A percentile compares a stretch with the other conserved stretches of the same genome.
Conservation (phyloP, 805 yeast species). For the Millerozyma acaciae region DNA sequence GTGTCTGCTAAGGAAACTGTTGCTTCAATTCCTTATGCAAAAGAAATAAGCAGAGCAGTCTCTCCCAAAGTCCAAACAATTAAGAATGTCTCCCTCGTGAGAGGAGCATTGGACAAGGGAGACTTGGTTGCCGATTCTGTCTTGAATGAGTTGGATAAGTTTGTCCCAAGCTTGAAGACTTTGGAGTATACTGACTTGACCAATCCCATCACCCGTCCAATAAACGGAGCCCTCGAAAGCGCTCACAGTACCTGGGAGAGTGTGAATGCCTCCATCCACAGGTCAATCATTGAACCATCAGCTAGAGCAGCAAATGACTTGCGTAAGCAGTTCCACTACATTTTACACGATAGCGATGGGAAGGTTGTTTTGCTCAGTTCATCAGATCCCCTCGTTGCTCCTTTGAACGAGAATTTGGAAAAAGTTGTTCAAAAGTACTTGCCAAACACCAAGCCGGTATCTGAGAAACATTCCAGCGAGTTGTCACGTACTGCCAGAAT, state of each 20-base stretch:
- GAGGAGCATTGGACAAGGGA: conserved; percentile 50
- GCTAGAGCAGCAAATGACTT: conserved; percentile 43
- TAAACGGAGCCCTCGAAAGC: conserved; percentile 28
- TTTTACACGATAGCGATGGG: conserved; percentile 55
- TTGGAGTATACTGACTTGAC: conserved; percentile 47
- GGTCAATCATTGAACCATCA: conserved; percentile 42
- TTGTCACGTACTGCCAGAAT: conserved; percentile 48
- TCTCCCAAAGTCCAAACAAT: conserved; percentile 22
- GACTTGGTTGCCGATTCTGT: conserved; percentile 47
- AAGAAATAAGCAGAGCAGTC: conserved; percentile 25
- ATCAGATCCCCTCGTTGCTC: conserved; percentile 58
- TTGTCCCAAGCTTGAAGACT: conserved; percentile 58
- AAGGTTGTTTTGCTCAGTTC: conserved; percentile 60
- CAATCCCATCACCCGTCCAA: conserved; percentile 50
- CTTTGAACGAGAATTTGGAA: conserved; percentile 55
- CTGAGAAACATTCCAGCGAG: conserved; percentile 52
- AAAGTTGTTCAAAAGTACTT: conserved; percentile 39
- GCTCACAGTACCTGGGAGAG: conserved; percentile 7
- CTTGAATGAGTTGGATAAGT: conserved; percentile 54
- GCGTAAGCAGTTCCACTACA: conserved; percentile 49
- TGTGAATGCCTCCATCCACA: conserved; percentile 9
- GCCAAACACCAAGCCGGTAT: conserved; percentile 41
- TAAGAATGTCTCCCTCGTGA: conserved; percentile 29
- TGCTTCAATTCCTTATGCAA: conserved; percentile 33
- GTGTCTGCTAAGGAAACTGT: conserved; percentile 34